Base-by-base conservation (phyloP, 257 asterid species). In the Penstemon davidsonii region DNA sequence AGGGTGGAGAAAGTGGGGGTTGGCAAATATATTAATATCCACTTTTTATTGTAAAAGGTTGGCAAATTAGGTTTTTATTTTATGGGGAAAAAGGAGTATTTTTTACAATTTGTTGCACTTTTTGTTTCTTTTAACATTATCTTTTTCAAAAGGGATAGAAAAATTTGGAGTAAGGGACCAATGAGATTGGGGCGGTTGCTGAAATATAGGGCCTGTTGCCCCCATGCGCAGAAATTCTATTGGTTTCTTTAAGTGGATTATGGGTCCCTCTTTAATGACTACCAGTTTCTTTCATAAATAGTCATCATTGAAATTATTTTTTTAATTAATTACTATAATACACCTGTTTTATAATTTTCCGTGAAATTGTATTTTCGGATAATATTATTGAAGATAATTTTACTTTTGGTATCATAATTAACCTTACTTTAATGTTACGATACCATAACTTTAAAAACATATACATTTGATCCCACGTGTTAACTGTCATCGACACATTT, bases 1-100 rank as follows among this genome's bases (percentile, higher is more conserved):
- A 50, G 46, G 46, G 46, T 43, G 51, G 19, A 7, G 72, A 73
- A 38, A 75, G 69, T 75, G 62, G 75, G 68, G 82, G 75, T 82
- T 70, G 82, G 79, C 71, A 68, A 61, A 79, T 70, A 75, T 66
- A 75, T 54, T 78, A 78, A 25, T 66, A 47, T 70, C 56, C 59
- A 9, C 9, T 42, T 8, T 51, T 41, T 5, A 40, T 11, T 25
- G 43, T 45, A 57, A 49, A 15, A 61, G 66, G 67, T 43, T 55
- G 70, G 54, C 39, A 40, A 25, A 67, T 60, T 65, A 64, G 71
- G 68, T 72, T 73, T 73, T 38, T 62, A 39, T 62, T 58, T 60
- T 7, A 12, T 41, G 25, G 12, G 12, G 12, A 50, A 67, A 19
- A 62, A 52, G 53, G 12, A 64, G 44, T 37, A 19, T 53, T 33